phyloP scores from a whole-genome alignment of 2,329 filamentous ascomycete species.

The Hypoxylon sp. region DNA sequence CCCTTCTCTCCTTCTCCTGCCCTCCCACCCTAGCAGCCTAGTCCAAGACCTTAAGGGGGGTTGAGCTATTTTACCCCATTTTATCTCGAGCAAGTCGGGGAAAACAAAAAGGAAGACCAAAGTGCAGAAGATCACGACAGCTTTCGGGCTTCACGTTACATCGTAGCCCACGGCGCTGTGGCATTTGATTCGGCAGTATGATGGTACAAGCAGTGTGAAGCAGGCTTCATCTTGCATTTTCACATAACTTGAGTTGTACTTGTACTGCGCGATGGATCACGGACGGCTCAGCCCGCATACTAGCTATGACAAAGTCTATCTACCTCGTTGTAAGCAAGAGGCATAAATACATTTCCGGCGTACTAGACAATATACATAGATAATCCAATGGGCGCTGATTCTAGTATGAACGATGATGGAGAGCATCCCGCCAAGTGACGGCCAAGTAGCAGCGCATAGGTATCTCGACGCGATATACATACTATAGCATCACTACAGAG shows the following conservation, averaged over 20 bases:
- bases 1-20: conserved; percentile 33
- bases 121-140: conserved; percentile 29
- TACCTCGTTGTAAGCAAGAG: too few relatives aligned
- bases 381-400: background rate
- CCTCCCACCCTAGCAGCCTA: too few relatives aligned
- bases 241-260: conserved; percentile 8
- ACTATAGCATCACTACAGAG: conserved; percentile 1
- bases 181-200: conserved; percentile 23
- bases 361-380: background rate
- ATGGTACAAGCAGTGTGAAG: conserved; percentile 17
- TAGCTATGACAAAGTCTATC: too few relatives aligned
- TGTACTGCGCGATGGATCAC: conserved; percentile 8
- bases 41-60: conserved; percentile 19
- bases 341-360: background rate
- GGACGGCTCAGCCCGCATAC: conserved; percentile 7
- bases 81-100: conserved; percentile 26
- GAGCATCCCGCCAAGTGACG: background rate
- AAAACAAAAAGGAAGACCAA: conserved; percentile 22
- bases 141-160: conserved; percentile 22
- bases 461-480: conserved; percentile 17
- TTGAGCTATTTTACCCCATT: conserved; percentile 35
- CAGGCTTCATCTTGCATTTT: conserved; percentile 10
- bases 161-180: conserved; percentile 10
- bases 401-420: background rate
- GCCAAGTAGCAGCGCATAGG: conserved; percentile 6